These are phyloP conservation scores for Geosmithia flava DNA, from an alignment of 2,329 filamentous ascomycete species.

Conservation along the genomic window DNA sequence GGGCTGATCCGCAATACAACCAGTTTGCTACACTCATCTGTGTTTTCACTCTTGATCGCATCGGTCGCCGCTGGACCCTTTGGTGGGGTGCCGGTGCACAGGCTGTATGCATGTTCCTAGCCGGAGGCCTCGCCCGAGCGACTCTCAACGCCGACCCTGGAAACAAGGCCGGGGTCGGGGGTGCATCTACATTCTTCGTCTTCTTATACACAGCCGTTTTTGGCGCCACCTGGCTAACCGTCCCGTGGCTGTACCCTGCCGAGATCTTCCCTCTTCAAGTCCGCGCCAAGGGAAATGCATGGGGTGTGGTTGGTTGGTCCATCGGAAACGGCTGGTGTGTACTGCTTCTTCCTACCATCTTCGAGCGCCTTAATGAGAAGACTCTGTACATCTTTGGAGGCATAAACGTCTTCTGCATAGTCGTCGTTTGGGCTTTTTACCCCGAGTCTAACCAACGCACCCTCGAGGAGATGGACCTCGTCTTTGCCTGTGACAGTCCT, in stretches of 20 bases:
- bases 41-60: slow-evolving; percentile 57
- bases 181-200: slow-evolving; percentile 57
- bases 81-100: slow-evolving; percentile 56
- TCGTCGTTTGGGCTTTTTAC: slow-evolving; percentile 62
- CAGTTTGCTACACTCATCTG: slow-evolving; percentile 51
- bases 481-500: slow-evolving; percentile 54
- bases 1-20: neutral
- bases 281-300: slow-evolving; percentile 63
- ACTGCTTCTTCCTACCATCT: slow-evolving; percentile 47
- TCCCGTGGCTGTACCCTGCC: slow-evolving; percentile 53
- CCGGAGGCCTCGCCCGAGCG: slow-evolving; percentile 46
- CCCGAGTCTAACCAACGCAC: slow-evolving; percentile 65
- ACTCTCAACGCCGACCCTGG: slow-evolving; percentile 30
- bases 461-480: slow-evolving; percentile 61
- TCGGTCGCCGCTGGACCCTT: slow-evolving; percentile 56
- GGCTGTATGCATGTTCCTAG: slow-evolving; percentile 55
- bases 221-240: slow-evolving; percentile 33
- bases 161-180: slow-evolving; percentile 32
- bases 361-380: slow-evolving; percentile 52
- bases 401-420: slow-evolving; percentile 52
- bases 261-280: slow-evolving; percentile 64
- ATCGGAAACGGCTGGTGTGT: slow-evolving; percentile 58
- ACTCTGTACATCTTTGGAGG: slow-evolving; percentile 64
- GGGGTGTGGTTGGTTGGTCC: slow-evolving; percentile 64
- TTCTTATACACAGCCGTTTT: slow-evolving; percentile 39